Base-by-base conservation (phyloP, 148 eudicot species). In the Cornus kousa region DNA sequence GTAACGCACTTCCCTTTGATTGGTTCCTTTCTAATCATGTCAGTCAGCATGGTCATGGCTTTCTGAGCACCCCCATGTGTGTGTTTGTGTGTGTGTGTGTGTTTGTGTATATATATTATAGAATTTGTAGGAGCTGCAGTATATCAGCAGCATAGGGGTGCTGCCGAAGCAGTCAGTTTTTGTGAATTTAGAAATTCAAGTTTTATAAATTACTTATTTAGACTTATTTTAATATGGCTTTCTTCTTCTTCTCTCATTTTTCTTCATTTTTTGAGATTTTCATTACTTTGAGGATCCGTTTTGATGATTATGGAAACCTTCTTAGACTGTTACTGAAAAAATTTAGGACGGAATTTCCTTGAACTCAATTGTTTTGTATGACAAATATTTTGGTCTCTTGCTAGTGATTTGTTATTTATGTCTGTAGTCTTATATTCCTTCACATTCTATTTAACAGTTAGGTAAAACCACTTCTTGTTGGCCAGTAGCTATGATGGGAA, bases 381-480 rank as follows among this genome's bases (percentile, higher is more conserved):
- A 13, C 67, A 73, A 32, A n/a, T 46, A 74, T 74, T n/a, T 60
- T 53, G 59, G 59, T 60, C 20, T 74, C 8, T 17, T 74, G 22
- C 16, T 74, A 32, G 62, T 32, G 17, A 13, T 37, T 32, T 60
- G 37, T 23, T 9, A 12, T 57, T 5, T 60, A 12, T 59, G 50
- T 33, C 59, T 74, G 0, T 33, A 23, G 67, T 74, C 46, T 57
- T 11, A 32, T 31, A 5, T 32, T 74, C 67, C 33, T 40, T 32
- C 59, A 11, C 19, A 5, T 33, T 74, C 17, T 24, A 59, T 32
- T 19, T 59, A 66, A 59, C 35, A 7, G 16, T 16, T 20, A 23
- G 40, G 7, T 35, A 35, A 35, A 57, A 14, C 35, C 57, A 43
- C 19, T 75, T 39, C 43, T 46, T 64, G 22, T 40, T 1, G 70